Evolutionary conservation across 805 yeast species (phyloP).

Genomic region (Myxozyma neglecta): DNA sequence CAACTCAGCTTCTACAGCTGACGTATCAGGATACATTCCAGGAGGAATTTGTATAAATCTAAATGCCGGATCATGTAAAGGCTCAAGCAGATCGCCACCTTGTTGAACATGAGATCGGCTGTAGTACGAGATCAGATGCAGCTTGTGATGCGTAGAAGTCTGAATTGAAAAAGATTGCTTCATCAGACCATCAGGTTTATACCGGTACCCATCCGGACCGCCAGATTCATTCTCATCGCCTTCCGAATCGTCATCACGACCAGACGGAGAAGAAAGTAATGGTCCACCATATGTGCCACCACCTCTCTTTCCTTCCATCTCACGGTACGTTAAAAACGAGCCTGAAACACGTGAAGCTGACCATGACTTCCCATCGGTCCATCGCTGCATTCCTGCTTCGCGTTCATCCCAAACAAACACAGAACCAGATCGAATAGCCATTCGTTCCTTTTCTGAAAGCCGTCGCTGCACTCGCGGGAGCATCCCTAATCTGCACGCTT

Average conservation of each 20-base stretch:
- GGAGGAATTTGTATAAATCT: slow-evolving; percentile 41
- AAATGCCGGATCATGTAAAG: slow-evolving; percentile 49
- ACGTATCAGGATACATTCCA: slow-evolving; percentile 44
- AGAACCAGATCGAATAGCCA: slow-evolving; percentile 56
- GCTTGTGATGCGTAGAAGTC: slow-evolving; percentile 52
- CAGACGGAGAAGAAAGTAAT: slow-evolving; percentile 2
- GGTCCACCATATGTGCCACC: slow-evolving; percentile 30
- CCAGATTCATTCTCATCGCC: slow-evolving; percentile 12
- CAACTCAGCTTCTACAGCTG: slow-evolving; percentile 26
- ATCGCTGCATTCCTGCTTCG: slow-evolving; percentile 68
- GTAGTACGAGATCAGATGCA: slow-evolving; percentile 63
- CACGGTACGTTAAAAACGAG: slow-evolving; percentile 60
- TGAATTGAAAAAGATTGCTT: slow-evolving; percentile 65
- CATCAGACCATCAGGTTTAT: slow-evolving; percentile 55
- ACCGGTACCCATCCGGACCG: slow-evolving; percentile 42
- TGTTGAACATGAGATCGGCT: slow-evolving; percentile 38
- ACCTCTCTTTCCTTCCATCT: slow-evolving; percentile 48
- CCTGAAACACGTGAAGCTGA: slow-evolving; percentile 69
- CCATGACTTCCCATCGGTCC: slow-evolving; percentile 81
- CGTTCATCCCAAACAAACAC: slow-evolving; percentile 72
- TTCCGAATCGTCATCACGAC: slow-evolving; percentile 7
- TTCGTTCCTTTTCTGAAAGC: slow-evolving; percentile 56
- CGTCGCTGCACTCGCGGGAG: slow-evolving; percentile 62
- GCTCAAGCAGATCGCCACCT: slow-evolving; percentile 42
- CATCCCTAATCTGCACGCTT: slow-evolving; percentile 59